Percentiles rank a stretch among this genome's conserved stretches.
Evolutionary conservation across 2,329 filamentous ascomycete genomes (phyloP).

Genomic region (Lasiodiplodia gonubiensis): DNA sequence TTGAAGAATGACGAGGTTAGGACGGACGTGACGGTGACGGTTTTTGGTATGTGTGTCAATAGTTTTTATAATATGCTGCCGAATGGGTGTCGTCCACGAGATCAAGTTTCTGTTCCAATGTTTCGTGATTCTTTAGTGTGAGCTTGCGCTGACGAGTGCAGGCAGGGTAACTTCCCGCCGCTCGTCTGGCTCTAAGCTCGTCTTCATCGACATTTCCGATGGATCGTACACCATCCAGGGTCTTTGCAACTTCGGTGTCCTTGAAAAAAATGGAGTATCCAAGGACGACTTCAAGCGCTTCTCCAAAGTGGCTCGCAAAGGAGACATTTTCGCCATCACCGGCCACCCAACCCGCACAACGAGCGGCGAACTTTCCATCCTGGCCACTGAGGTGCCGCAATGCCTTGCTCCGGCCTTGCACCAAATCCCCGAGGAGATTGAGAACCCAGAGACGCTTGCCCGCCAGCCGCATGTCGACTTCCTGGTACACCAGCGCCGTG

Average conservation of each 20-base stretch:
- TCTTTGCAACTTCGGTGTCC: slow-evolving; percentile 70
- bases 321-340: slow-evolving; percentile 70
- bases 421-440: slow-evolving; percentile 73
- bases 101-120: not conserved
- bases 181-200: slow-evolving; percentile 74
- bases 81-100: not conserved
- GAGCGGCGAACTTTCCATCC: slow-evolving; percentile 77
- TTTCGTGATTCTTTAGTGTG: not conserved
- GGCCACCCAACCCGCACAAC: slow-evolving; percentile 73
- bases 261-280: slow-evolving; percentile 46
- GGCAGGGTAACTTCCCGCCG: slow-evolving; percentile 78
- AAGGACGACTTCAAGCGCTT: slow-evolving; percentile 62
- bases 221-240: slow-evolving; percentile 76
- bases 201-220: slow-evolving; percentile 82
- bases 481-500: slow-evolving; percentile 72
- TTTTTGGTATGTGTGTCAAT: slow-evolving; percentile 41
- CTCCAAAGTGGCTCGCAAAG: slow-evolving; percentile 71
- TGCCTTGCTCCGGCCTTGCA: slow-evolving; percentile 80
- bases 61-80: slow-evolving; percentile 10
- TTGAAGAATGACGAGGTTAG: slow-evolving; percentile 38
- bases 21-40: slow-evolving; percentile 39
- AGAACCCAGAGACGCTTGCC: slow-evolving; percentile 73
- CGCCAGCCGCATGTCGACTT: slow-evolving; percentile 85
- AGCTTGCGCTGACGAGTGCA: slow-evolving; percentile 47
- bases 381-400: slow-evolving; percentile 69